A percentile compares a stretch with the other conserved stretches of the same genome.
Conservation (phyloP, 129 eudicot genomes). For the Escallonia herrerae region DNA sequence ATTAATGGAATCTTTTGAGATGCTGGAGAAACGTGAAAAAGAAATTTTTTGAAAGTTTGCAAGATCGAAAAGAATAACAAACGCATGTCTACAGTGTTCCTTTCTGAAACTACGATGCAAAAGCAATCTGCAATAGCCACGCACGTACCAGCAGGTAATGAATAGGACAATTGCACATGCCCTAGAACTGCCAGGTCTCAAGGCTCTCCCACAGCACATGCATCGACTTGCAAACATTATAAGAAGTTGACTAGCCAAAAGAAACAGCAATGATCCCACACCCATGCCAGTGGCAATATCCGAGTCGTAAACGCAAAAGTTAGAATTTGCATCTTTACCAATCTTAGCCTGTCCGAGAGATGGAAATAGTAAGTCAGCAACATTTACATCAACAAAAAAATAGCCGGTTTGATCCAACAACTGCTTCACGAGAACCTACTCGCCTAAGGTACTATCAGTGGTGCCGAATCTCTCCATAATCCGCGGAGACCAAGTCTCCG, state of each 20-base stretch:
- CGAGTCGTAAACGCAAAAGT: constrained; percentile 65
- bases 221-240: constrained; percentile 77
- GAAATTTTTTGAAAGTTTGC: too few species aligned
- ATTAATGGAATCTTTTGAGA: not conserved
- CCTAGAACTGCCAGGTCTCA: constrained; percentile 70
- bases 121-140: too few species aligned
- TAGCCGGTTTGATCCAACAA: too few species aligned
- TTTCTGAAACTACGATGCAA: too few species aligned
- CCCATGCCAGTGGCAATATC: constrained; percentile 78
- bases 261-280: constrained; percentile 59
- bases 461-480: too few species aligned
- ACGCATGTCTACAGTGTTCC: too few species aligned
- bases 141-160: constrained; percentile 76
- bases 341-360: constrained; percentile 47
- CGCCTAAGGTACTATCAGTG: too few species aligned
- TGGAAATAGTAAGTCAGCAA: not conserved
- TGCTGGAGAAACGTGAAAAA: not conserved
- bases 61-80: too few species aligned
- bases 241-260: constrained; percentile 60
- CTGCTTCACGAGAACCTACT: too few species aligned
- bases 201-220: constrained; percentile 77
- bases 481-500: too few species aligned
- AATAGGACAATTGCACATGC: constrained; percentile 66
- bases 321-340: constrained; percentile 26
- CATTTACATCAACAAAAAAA: too few species aligned